These are phyloP conservation scores for Verticillium dahliae DNA, from an alignment of 2,329 filamentous ascomycete species.

Conservation along the genomic window DNA sequence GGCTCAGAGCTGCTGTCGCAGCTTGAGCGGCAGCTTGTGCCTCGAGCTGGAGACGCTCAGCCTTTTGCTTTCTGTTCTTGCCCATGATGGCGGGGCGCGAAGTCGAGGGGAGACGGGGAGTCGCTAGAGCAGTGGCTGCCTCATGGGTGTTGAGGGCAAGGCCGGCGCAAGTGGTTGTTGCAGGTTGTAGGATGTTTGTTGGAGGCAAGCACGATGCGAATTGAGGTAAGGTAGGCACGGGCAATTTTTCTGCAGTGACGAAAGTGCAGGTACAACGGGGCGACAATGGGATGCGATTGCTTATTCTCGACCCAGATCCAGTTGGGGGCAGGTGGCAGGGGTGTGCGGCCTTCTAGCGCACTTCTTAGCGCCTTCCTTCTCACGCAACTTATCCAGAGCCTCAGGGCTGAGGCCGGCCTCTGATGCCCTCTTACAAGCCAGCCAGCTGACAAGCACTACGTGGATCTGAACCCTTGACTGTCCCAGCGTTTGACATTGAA, in stretches of 20 bases:
- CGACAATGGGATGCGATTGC: background rate
- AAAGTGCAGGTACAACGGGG: background rate
- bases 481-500: no score
- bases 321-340: background rate
- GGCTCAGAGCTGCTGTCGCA: constrained; percentile 1
- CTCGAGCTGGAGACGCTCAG: constrained; percentile 7
- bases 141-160: background rate
- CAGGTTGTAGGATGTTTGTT: background rate
- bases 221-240: no score
- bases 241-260: background rate
- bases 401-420: no score
- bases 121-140: background rate
- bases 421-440: background rate
- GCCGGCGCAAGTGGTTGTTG: background rate
- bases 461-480: no score
- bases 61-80: constrained; percentile 16
- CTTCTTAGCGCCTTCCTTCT: background rate
- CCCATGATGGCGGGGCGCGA: constrained; percentile 12
- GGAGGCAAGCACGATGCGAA: no score
- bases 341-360: background rate
- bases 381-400: background rate
- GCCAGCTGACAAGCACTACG: background rate
- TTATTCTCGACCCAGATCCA: background rate
- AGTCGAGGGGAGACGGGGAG: background rate
- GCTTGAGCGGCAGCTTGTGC: constrained; percentile 5